Evolutionary conservation across 2,329 filamentous ascomycete genomes (phyloP).

Genomic region (Coniochaeta sp.): DNA sequence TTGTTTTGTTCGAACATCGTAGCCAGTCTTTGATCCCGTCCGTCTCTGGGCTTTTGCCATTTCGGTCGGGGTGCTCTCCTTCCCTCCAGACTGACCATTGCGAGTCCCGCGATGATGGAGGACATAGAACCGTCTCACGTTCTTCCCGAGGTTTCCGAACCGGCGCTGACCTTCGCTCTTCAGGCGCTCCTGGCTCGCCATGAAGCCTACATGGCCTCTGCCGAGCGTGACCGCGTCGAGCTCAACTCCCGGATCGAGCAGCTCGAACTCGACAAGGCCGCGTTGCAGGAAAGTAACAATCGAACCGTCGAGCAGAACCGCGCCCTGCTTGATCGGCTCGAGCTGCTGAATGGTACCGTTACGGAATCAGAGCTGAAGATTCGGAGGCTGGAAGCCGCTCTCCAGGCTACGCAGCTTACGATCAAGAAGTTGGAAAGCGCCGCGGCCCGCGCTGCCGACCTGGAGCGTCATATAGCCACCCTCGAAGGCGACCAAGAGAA

Average conservation of each 20-base stretch:
- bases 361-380: constrained; percentile 74
- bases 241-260: constrained; percentile 67
- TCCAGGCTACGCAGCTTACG: constrained; percentile 72
- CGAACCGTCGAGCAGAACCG: constrained; percentile 78
- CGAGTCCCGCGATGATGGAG: neutral
- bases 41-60: constrained; percentile 1
- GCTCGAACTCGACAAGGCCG: constrained; percentile 67
- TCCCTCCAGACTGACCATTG: neutral
- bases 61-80: neutral
- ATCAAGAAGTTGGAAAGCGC: constrained; percentile 68
- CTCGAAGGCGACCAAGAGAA: constrained; percentile 76
- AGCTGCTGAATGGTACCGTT: constrained; percentile 72
- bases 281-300: constrained; percentile 70
- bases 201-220: constrained; percentile 89
- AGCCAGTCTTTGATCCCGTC: neutral
- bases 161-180: constrained; percentile 63
- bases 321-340: constrained; percentile 73
- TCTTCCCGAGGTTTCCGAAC: neutral
- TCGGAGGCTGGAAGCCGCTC: constrained; percentile 65
- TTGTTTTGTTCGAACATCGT: neutral
- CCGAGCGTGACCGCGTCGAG: constrained; percentile 73
- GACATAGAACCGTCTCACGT: neutral
- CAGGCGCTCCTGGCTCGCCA: constrained; percentile 89
- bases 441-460: constrained; percentile 64
- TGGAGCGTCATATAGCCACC: constrained; percentile 72